Base-by-base conservation (phyloP, 805 yeast species). In the Candida ponderosae region DNA sequence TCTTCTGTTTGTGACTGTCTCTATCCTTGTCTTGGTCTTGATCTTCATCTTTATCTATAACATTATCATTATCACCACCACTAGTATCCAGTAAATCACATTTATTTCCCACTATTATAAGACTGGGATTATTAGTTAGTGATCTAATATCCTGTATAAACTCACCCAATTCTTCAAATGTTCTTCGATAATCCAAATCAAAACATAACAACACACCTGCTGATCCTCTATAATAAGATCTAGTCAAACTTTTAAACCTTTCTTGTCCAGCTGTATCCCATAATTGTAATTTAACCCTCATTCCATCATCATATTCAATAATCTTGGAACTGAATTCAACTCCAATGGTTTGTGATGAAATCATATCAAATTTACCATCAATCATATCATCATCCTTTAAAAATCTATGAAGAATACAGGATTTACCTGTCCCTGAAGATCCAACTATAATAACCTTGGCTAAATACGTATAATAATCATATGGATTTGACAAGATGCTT, bases 371-470 rank as follows among this genome's bases (percentile, higher is more conserved):
- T 5, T 29, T 14, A 15, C n/a, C 30, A 28, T 13, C n/a, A 28
- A 8, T 14, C n/a, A 6, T 14, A 28, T 15, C 51, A 17, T 59
- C 60, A 5, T 50, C 48, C 18, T 55, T 47, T 8, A 59, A 41
- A 32, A 58, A 63, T 14, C 60, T 47, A 34, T 57, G 66, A 31
- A 70, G 46, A n/a, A 70, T 50, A 20, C 70, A 64, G 2, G 70
- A 59, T 44, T 66, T 66, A 4, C 72, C 72, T 29, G 63, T 60
- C 0, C 69, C 66, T 2, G 70, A 60, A 1, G 68, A 60, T 0
- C 72, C 72, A 10, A 66, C 62, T 24, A 66, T 48, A 28, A 68
- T 68, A 16, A 63, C 60, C 31, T 67, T 67, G 29, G 62, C 56
- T 8, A 63, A 49, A 34, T 56, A 62, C 40, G 62, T 65, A 37